Evolutionary conservation across 2,329 filamentous ascomycete species (phyloP), one percentile per base, ranked within the genome.

Genomic region (Alternaria triticina): DNA sequence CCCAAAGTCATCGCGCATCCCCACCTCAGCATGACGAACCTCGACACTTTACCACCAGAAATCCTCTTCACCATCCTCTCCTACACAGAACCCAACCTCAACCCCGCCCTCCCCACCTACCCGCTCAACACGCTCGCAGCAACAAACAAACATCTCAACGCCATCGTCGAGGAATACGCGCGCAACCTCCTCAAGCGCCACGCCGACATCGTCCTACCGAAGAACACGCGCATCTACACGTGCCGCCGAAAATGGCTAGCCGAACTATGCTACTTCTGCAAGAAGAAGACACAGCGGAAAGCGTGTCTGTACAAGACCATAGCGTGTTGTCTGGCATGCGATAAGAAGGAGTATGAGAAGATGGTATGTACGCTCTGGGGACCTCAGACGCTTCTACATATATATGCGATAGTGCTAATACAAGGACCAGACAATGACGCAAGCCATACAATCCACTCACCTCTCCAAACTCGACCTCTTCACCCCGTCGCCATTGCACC

Each of bases 381-480:
- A 36, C 1, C 1, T 0, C 0, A 15, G 1, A 36, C 13, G 7
- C 13, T 9, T 5, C 33, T 36, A 0, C 2, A 36, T 0, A 0
- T n/a, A 36, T 36, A 1, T 36, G 15, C 4, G 33, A n/a, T 5
- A n/a, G 15, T n/a, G 17, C 47, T 27, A 5, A 13, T 4, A 5
- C n/a, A n/a, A 4, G 2, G 33, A 15, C 3, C 1, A 78, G 76
- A 77, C 76, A 30, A 78, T 76, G 74, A 77, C 75, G 0, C 57
- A 69, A 30, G 76, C 74, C 9, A 61, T 50, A 6, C 60, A 51
- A 27, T 56, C 59, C n/a, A 63, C 74, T 20, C 22, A 59, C 5
- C 72, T 78, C 22, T 74, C 72, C 0, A 77, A 77, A 49, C 70
- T 77, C 30, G 75, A 78, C 51, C 64, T 79, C 12, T 78, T 78